Conservation (phyloP, 169 alveolate genomes). For the Eimeria necatrix region DNA sequence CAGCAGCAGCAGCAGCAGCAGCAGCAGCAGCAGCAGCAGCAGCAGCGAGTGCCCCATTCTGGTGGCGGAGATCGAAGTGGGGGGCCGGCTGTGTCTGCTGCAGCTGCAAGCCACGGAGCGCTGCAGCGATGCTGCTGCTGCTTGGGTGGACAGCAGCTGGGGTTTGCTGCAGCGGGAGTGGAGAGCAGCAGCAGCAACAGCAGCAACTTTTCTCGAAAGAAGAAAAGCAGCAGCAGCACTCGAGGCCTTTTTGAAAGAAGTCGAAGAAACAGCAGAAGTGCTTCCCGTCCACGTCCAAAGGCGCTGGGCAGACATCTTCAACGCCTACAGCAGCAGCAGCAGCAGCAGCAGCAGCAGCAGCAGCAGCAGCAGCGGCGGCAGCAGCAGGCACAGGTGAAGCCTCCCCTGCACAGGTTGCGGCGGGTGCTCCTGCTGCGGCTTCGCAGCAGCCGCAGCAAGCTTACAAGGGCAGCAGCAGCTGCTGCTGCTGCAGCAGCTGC, state of each 20-base stretch:
- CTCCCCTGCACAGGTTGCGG: too few relatives aligned
- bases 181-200: not conserved
- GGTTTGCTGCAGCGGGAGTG: not conserved
- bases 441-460: too few relatives aligned
- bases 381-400: too few relatives aligned
- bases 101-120: conserved; percentile 1
- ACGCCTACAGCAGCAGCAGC: not conserved
- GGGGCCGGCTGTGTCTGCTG: not conserved
- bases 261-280: not conserved
- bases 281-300: not conserved
- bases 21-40: too few relatives aligned
- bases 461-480: too few relatives aligned
- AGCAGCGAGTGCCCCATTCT: not conserved
- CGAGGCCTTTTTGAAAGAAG: not conserved
- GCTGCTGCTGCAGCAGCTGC: too few relatives aligned
- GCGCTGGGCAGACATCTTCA: not conserved
- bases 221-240: not conserved
- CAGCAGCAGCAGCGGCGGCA: too few relatives aligned
- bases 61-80: not conserved
- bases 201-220: not conserved
- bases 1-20: too few relatives aligned
- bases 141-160: not conserved
- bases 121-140: conserved; percentile 3
- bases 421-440: too few relatives aligned
- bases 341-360: not conserved